Percentiles rank a stretch among this genome's conserved stretches.
Evolutionary conservation across 768 basidiomycete genomes (phyloP).

Genomic region (Hortiboletus campestris): DNA sequence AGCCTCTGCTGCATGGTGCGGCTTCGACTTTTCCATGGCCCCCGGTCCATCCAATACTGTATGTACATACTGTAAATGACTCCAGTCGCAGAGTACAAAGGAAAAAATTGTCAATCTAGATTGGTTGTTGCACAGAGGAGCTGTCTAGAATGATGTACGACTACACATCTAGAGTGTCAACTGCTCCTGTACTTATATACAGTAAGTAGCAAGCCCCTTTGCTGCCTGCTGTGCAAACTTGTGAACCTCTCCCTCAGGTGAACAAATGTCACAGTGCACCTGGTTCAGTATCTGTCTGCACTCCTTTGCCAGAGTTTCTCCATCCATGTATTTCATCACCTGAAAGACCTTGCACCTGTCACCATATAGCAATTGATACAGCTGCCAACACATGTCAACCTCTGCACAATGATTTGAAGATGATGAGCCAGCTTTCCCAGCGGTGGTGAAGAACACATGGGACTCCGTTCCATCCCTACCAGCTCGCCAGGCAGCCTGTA

Average conservation of each 20-base stretch:
- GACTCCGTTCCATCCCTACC: background rate
- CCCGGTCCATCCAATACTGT: too few relatives aligned
- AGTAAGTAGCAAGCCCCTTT: background rate
- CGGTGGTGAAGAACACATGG: slow-evolving; percentile 1
- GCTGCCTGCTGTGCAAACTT: background rate
- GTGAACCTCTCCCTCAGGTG: background rate
- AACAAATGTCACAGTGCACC: background rate
- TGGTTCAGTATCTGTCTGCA: slow-evolving; percentile 2
- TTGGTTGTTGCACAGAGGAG: too few relatives aligned
- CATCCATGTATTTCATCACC: slow-evolving; percentile 2
- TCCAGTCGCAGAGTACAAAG: too few relatives aligned
- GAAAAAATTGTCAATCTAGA: too few relatives aligned
- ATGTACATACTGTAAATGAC: too few relatives aligned
- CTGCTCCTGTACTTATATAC: too few relatives aligned
- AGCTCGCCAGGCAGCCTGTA: background rate
- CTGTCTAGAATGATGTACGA: too few relatives aligned
- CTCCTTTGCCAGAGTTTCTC: background rate
- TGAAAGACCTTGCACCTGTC: background rate
- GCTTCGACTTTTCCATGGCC: too few relatives aligned
- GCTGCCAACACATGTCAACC: background rate
- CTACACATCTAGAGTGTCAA: too few relatives aligned
- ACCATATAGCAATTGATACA: background rate
- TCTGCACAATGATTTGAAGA: background rate
- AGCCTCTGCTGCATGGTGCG: too few relatives aligned
- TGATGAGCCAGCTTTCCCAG: background rate